These are phyloP conservation scores for Aegilops umbellulata DNA, from an alignment of 176 grass and related monocot genomes.

Conservation along the genomic window DNA sequence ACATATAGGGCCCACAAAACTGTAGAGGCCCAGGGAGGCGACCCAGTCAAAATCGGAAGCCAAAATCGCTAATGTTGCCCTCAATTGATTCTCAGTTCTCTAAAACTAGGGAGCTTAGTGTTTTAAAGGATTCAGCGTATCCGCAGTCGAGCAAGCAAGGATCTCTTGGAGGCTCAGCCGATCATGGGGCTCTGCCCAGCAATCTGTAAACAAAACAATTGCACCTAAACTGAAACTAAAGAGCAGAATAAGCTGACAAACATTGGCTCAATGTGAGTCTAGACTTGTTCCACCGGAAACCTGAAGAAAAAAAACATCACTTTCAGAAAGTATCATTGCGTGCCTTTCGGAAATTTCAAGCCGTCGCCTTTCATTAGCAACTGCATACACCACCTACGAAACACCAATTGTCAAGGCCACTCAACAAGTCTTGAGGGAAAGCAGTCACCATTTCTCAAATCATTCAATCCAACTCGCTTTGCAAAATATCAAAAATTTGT, in stretches of 20 bases:
- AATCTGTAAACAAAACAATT: constrained; percentile 54
- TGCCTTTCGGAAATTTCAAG: constrained; percentile 70
- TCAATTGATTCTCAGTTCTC: no score
- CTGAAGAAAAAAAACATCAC: background rate
- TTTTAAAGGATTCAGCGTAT: constrained; percentile 32
- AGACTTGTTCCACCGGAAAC: background rate
- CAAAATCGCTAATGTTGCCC: no score
- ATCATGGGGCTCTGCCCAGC: constrained; percentile 74
- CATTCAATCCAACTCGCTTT: background rate
- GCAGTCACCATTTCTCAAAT: background rate
- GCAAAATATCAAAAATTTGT: background rate
- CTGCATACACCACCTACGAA: constrained; percentile 74
- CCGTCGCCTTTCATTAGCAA: constrained; percentile 73
- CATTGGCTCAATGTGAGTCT: background rate
- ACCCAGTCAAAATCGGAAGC: no score
- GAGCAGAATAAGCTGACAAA: background rate
- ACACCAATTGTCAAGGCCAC: background rate
- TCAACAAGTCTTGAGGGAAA: background rate
- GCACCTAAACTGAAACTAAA: background rate
- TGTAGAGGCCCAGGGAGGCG: no score
- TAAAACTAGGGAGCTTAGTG: no score
- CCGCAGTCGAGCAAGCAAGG: constrained; percentile 77
- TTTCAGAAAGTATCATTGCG: constrained; percentile 32
- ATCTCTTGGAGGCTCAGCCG: constrained; percentile 83
- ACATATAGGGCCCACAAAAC: no score